Percentiles rank a stretch among this genome's conserved stretches.
phyloP scores from a whole-genome alignment of 164 flowering plant genomes.

The Vitis amurensis region DNA sequence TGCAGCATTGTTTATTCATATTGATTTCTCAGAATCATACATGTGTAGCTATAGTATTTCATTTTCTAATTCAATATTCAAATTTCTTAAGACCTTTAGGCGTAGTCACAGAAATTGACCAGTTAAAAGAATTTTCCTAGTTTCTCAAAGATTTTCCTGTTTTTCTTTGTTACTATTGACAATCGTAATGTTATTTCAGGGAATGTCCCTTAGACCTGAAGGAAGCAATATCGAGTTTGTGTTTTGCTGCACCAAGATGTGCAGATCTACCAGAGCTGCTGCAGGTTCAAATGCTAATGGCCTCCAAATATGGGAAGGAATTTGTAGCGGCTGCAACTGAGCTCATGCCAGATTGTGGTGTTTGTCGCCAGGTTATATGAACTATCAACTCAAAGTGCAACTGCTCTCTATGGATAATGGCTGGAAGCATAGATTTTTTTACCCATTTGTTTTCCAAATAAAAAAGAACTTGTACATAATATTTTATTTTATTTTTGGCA shows the following conservation, averaged over 20 bases:
- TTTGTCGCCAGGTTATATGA: constrained; percentile 81
- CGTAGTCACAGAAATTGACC: too few species aligned
- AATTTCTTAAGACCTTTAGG: too few species aligned
- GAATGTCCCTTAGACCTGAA: constrained; percentile 96
- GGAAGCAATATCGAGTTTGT: constrained; percentile 91
- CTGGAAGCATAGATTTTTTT: neutral
- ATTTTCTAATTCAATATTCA: too few species aligned
- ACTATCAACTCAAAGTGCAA: neutral
- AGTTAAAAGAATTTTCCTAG: too few species aligned
- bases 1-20: too few species aligned
- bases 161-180: too few species aligned
- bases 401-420: neutral
- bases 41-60: too few species aligned
- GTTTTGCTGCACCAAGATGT: constrained; percentile 99
- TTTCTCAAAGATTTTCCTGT: too few species aligned
- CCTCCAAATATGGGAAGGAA: constrained; percentile 86
- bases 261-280: constrained; percentile 90
- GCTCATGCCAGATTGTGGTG: constrained; percentile 94
- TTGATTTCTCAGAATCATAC: too few species aligned
- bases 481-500: too few species aligned
- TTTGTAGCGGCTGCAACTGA: constrained; percentile 88
- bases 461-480: neutral
- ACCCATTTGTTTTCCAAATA: neutral
- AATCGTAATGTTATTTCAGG: constrained; percentile 31
- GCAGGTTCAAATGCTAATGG: constrained; percentile 84